These are phyloP conservation scores for Sclerotinia subarctica DNA, from an alignment of 2,329 filamentous ascomycete genomes.

Conservation along the genomic window DNA sequence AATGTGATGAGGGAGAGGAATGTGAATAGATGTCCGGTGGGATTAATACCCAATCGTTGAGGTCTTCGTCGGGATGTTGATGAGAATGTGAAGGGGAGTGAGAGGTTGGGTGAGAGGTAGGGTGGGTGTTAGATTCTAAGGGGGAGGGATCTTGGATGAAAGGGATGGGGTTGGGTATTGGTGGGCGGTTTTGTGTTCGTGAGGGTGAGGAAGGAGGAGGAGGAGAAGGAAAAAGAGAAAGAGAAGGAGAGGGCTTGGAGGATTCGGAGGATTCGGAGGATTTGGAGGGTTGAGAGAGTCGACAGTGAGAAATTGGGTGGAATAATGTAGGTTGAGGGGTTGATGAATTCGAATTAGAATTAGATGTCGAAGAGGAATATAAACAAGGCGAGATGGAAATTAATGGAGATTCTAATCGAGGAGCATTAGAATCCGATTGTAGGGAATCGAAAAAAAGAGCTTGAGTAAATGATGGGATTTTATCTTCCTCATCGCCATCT, in stretches of 20 bases:
- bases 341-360: no score
- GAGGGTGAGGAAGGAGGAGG: no score
- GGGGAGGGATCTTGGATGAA: background rate
- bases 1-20: background rate
- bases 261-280: no score
- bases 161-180: background rate
- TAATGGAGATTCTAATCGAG: no score
- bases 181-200: background rate
- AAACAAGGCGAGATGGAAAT: no score
- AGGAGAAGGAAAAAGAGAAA: no score
- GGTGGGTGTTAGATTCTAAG: background rate
- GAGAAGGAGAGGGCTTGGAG: no score
- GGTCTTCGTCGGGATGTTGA: background rate
- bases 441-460: background rate
- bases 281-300: background rate
- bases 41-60: slow-evolving; percentile 6
- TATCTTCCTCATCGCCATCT: no score
- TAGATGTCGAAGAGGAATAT: background rate
- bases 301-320: background rate
- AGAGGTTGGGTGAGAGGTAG: background rate
- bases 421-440: background rate
- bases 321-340: background rate
- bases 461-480: background rate
- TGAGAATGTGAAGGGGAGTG: background rate
- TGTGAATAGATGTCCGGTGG: background rate